phyloP scores from a whole-genome alignment of 1,284 basidiomycete genomes.

The Cryptococcus sp. region DNA sequence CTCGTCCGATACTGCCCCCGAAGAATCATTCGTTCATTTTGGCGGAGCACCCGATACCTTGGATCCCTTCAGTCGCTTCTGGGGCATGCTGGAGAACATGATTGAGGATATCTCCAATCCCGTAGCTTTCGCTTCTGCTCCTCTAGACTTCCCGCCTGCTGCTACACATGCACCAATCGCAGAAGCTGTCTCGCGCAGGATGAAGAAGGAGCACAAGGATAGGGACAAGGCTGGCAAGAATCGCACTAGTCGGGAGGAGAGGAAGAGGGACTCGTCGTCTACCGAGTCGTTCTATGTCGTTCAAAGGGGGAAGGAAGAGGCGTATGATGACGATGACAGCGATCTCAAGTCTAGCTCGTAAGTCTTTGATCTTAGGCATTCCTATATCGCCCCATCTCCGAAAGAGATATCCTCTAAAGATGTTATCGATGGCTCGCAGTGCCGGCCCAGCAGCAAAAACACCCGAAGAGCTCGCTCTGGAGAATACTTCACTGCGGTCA shows the following conservation, averaged over 20 bases:
- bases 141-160: constrained; percentile 20
- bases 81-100: constrained; percentile 53
- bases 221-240: constrained; percentile 13
- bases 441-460: constrained; percentile 40
- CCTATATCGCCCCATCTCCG: not conserved
- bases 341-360: not conserved
- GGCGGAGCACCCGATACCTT: constrained; percentile 39
- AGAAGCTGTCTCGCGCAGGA: constrained; percentile 3
- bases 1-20: constrained; percentile 30
- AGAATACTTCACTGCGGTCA: constrained; percentile 48
- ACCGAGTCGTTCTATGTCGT: constrained; percentile 45
- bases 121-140: constrained; percentile 47
- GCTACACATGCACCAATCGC: not conserved
- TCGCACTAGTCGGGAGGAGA: constrained; percentile 8
- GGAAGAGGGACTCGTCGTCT: constrained; percentile 22
- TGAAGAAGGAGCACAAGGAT: constrained; percentile 7
- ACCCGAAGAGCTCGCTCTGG: constrained; percentile 50
- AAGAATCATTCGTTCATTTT: constrained; percentile 40
- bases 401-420: not conserved
- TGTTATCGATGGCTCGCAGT: not conserved
- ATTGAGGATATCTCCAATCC: constrained; percentile 51
- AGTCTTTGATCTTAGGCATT: not conserved
- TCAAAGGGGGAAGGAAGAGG: constrained; percentile 6
- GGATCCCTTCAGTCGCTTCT: constrained; percentile 53
- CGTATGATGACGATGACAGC: not conserved